These are phyloP conservation scores for Podospora sp. DNA, from an alignment of 495 filamentous ascomycete genomes.

Conservation along the genomic window DNA sequence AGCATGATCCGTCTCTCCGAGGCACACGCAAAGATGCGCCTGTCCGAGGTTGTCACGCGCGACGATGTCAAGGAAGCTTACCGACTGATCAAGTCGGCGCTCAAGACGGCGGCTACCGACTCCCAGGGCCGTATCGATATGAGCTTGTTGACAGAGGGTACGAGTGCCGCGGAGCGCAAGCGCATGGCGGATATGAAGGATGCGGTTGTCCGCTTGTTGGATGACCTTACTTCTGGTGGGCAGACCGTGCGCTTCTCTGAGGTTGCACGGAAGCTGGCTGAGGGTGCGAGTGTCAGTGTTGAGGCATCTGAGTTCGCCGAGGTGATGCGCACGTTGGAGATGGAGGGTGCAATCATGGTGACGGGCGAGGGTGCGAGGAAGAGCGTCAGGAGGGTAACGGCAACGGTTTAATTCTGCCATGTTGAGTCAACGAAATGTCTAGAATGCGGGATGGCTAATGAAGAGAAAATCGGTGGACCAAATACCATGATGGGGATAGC, in stretches of 20 bases:
- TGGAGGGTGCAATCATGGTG: conserved; percentile 80
- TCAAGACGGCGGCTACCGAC: conserved; percentile 96
- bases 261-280: conserved; percentile 69
- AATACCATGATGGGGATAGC: background rate
- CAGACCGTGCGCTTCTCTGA: conserved; percentile 75
- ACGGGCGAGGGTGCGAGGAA: conserved; percentile 82
- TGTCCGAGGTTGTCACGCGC: conserved; percentile 72
- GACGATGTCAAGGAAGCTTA: conserved; percentile 90
- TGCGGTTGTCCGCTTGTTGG: conserved; percentile 70
- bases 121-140: conserved; percentile 95
- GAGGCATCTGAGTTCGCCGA: conserved; percentile 81
- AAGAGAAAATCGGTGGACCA: background rate
- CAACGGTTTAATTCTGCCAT: conserved; percentile 35
- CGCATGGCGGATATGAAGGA: conserved; percentile 83
- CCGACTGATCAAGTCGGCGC: conserved; percentile 86
- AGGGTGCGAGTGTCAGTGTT: conserved; percentile 71
- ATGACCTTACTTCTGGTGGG: conserved; percentile 74
- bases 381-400: conserved; percentile 75
- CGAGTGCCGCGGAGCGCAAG: conserved; percentile 78
- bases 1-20: conserved; percentile 96
- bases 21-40: conserved; percentile 96
- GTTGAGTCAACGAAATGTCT: background rate
- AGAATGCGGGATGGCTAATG: background rate
- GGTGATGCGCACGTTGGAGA: conserved; percentile 75
- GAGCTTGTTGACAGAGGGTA: conserved; percentile 90